Base-by-base conservation (phyloP, 2,329 filamentous ascomycete species). In the Monosporascus sp. region DNA sequence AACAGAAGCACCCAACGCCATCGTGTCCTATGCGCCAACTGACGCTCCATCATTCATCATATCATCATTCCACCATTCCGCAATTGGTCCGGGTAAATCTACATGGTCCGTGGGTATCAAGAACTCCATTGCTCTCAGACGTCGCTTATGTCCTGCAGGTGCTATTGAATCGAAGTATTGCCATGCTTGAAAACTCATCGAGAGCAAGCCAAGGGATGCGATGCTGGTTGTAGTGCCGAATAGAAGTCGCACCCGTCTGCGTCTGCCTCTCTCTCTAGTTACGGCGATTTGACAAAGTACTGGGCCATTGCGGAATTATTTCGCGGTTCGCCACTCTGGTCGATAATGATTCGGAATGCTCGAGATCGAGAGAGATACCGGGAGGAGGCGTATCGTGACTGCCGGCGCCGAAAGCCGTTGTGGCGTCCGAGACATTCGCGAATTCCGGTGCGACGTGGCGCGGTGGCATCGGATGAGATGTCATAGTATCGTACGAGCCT, bases 381-480 rank as follows among this genome's bases (percentile, higher is more conserved):
- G 39, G 9, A 18, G 39, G 39, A 11, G 39, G n/a, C 11, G 39
- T 18, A 43, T 43, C 20, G 39, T 43, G 39, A 20, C 39, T 43
- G 20, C n/a, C 39, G n/a, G 39, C n/a, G n/a, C 17, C 39, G 20
- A 43, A 43, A 8, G 39, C 39, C 20, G 39, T 20, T 14, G 39
- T 22, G 9, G 39, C 2, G 4, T 57, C 55, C 5, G 57, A 27
- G 14, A 55, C 9, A 45, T 51, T 38, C 20, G 24, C 24, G 41
- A 54, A 59, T 8, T 54, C 55, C 3, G 38, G 8, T 3, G 48
- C 14, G 17, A 36, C 9, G 14, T 57, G 55, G 3, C 49, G 52
- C 17, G 24, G 18, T 35, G 43, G 37, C 25, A 47, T 49, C n/a
- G 45, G 5, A 49, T 39, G 37, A 39, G 18, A 39, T 20, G n/a